Base-by-base conservation (phyloP, 2,329 filamentous ascomycete species). In the Sarocladiaceae sp. region DNA sequence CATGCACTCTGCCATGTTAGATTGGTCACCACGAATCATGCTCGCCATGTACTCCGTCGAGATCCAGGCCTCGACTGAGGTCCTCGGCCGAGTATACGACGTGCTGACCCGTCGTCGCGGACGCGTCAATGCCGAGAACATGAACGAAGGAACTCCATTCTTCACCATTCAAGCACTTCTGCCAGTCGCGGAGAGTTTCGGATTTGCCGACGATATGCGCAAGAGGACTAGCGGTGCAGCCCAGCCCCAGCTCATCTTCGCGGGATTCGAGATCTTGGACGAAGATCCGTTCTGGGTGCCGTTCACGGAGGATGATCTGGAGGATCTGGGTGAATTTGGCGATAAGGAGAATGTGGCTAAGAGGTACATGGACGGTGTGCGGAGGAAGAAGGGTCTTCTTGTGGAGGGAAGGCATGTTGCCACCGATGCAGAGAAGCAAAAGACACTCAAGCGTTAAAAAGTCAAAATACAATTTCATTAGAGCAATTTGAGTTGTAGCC, bases 231-330 rank as follows among this genome's bases (percentile, higher is more conserved):
- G 86, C 6, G 94, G 94, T 3, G 90, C 88, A 3, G 94, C 94
- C 1, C 88, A 90, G 62, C 94, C 94, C 48, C 94, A 97, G 75
- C 78, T 99, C 33, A 87, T 96, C 55, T 99, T 97, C 66, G 83
- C 89, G 7, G 94, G 94, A 1, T 99, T 92, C 64, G 90, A 97
- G 69, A 82, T 96, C 60, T 76, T 97, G 2, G 91, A 97, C 66
- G 87, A 97, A 71, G 94, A 99, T 73, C 94, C 94, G 0, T 96
- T 95, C 74, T 99, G 94, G 94, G 91, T 96, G 44, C 94, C 94
- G 1, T 91, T 90, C 58, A 97, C 93, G 0, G 94, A 97, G 65
- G 94, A 97, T 66, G 90, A 99, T 64, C 71, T 99, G 50, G 94
- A 99, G 76, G 94, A 99, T 74, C 72, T 99, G 55, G 94, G 94